phyloP scores from a whole-genome alignment of 2,329 filamentous ascomycete species.

The Talaromyces sp. region DNA sequence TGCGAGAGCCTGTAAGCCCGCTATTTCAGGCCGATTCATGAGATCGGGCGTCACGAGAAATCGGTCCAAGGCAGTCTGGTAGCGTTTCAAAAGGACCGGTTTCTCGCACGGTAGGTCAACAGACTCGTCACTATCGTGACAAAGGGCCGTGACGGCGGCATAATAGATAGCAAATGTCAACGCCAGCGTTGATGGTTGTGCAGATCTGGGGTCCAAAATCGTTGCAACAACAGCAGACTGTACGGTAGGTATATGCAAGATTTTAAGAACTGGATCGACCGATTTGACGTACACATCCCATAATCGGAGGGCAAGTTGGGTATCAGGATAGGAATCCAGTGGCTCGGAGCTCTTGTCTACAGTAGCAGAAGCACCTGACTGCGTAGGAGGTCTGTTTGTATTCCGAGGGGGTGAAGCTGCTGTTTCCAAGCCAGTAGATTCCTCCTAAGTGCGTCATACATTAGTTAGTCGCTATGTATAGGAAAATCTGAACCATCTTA shows the following conservation, averaged over 20 bases:
- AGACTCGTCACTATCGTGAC: slow-evolving; percentile 19
- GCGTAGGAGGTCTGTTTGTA: neutral
- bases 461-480: neutral
- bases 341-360: neutral
- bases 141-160: slow-evolving; percentile 43
- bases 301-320: slow-evolving; percentile 14
- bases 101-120: slow-evolving; percentile 13
- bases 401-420: neutral
- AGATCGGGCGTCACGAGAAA: slow-evolving; percentile 13
- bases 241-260: slow-evolving; percentile 17
- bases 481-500: neutral
- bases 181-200: slow-evolving; percentile 27
- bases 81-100: slow-evolving; percentile 4
- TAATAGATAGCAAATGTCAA: slow-evolving; percentile 56
- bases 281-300: slow-evolving; percentile 17
- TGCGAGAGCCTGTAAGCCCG: slow-evolving; percentile 15
- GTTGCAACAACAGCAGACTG: slow-evolving; percentile 15
- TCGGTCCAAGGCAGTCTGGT: slow-evolving; percentile 11
- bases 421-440: slow-evolving; percentile 1
- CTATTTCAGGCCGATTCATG: slow-evolving; percentile 15
- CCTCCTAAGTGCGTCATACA: neutral
- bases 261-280: slow-evolving; percentile 17
- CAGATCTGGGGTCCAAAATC: slow-evolving; percentile 27
- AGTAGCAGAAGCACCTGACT: neutral
- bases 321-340: slow-evolving; percentile 14